Evolutionary conservation across 2,329 filamentous ascomycete genomes (phyloP), one percentile per base, ranked within the genome.

Genomic region (Claviceps sorghi): DNA sequence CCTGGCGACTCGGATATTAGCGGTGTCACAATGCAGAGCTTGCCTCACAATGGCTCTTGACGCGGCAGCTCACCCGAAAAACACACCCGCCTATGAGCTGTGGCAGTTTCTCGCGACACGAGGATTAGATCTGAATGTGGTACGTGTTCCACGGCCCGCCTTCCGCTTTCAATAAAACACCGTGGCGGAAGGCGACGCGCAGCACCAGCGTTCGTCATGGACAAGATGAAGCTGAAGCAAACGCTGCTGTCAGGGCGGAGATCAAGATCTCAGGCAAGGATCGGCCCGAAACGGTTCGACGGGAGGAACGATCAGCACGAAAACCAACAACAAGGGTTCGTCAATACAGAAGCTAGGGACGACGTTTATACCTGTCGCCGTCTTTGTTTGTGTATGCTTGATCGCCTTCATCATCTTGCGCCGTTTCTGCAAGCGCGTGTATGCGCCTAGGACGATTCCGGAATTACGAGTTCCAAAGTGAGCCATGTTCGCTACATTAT

Each of bases 311-410:
- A 50, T 70, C 26, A 70, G 65, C 48, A 61, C 62, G 29, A 49
- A 59, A 17, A 59, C 61, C 19, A 58, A 53, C 43, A 65, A 59
- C 53, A 69, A 69, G 48, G 63, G 63, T 10, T 61, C 67, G 0
- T 70, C 67, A 10, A 55, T 66, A 8, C 55, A 62, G 34, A 68
- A 68, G 44, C 62, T 70, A 5, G 66, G 74, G 40, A 71, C 69
- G 57, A 81, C 78, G 21, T 72, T 82, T 44, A 61, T 78, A 1
- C 79, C 79, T 19, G 72, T 80, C 15, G 58, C 71, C 56, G 60
- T 79, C 52, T 78, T 76, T 59, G 67, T 75, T 6, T 65, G 60
- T 42, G 56, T 79, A 17, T 80, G 77, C 54, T 52, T 79, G 38
- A 36, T 70, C 55, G 63, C 76, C 51, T 82, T 82, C 58, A 58